phyloP scores from a whole-genome alignment of 768 basidiomycete genomes.

The Coprinopsis cinerea region DNA sequence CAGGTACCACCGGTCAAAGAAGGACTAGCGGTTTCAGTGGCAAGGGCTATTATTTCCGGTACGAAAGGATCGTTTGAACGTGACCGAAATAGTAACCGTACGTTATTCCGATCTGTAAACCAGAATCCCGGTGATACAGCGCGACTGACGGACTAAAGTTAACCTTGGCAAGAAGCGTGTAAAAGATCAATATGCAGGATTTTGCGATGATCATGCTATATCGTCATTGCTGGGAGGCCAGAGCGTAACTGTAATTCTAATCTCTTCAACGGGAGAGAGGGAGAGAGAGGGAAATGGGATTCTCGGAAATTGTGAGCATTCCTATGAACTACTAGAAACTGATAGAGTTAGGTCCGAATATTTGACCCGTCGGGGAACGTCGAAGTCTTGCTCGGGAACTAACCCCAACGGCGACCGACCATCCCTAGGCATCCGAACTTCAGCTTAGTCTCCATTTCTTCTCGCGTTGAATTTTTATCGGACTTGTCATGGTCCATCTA shows the following conservation, averaged over 20 bases:
- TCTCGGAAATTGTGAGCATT: too few species aligned
- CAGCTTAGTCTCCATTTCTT: not conserved
- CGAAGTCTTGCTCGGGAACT: not conserved
- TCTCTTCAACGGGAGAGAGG: too few species aligned
- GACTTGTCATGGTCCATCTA: too few species aligned
- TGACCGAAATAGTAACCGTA: constrained; percentile 29
- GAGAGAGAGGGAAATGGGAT: not conserved
- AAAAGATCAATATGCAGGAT: constrained; percentile 14
- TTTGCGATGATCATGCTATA: constrained; percentile 8
- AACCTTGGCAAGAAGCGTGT: constrained; percentile 16
- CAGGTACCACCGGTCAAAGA: constrained; percentile 33
- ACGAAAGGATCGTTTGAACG: constrained; percentile 27
- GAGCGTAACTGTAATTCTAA: not conserved
- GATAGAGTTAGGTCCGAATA: not conserved
- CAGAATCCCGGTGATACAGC: constrained; percentile 30
- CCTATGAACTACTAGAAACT: too few species aligned
- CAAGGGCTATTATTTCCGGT: constrained; percentile 33
- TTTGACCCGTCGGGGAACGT: not conserved
- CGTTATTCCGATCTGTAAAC: constrained; percentile 16
- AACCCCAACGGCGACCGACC: not conserved
- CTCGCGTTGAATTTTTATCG: not conserved
- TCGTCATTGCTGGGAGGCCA: not conserved
- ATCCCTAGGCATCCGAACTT: not conserved
- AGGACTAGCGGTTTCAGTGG: constrained; percentile 27
- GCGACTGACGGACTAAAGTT: constrained; percentile 21